Base-by-base conservation (phyloP, 768 basidiomycete species). In the Leccinum arenicola region DNA sequence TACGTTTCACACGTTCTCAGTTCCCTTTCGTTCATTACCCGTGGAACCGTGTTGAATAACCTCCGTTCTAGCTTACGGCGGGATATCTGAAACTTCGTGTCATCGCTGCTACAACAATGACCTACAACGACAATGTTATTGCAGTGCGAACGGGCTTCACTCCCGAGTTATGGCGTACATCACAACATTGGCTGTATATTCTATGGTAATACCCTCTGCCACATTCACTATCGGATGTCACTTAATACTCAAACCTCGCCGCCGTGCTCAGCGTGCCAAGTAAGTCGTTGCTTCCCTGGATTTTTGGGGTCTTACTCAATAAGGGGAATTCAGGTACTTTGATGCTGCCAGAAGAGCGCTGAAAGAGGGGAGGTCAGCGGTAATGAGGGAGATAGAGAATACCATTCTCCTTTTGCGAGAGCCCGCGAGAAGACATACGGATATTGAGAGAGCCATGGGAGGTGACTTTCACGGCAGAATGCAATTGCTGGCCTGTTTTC, bases 401-500 rank as follows among this genome's bases (percentile, higher is more conserved):
- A 85, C 85, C 7, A 73, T 79, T 59, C 74, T 72, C 55, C 73
- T 95, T 49, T 80, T 96, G 64, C 81, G 80, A 62, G 87, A 91
- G 57, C 78, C 82, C 15, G 89, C 89, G 14, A 78, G 78, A 68
- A 83, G 82, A 65, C 87, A 85, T 66, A 79, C 78, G 60, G 79
- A 84, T 36, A 72, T 79, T 25, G 92, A 95, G 72, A 80, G 79
- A 61, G 78, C 79, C 21, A 84, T 80, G 72, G 83, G 84, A 77
- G 92, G 92, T 88, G 70, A 65, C 55, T 75, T 63, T 45, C 36
- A 50, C 52, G 47, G 55, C 59, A 54, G 58, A 48, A 51, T 12
- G 50, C 33, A 40, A 38, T 15, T 33, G 58, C 27, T 23, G 43
- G 43, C 57, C 50, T 59, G 56, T 66, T 43, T 43, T 63, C 59